These are phyloP conservation scores for Clonostachys chloroleuca DNA, from an alignment of 2,329 filamentous ascomycete genomes.

Conservation along the genomic window DNA sequence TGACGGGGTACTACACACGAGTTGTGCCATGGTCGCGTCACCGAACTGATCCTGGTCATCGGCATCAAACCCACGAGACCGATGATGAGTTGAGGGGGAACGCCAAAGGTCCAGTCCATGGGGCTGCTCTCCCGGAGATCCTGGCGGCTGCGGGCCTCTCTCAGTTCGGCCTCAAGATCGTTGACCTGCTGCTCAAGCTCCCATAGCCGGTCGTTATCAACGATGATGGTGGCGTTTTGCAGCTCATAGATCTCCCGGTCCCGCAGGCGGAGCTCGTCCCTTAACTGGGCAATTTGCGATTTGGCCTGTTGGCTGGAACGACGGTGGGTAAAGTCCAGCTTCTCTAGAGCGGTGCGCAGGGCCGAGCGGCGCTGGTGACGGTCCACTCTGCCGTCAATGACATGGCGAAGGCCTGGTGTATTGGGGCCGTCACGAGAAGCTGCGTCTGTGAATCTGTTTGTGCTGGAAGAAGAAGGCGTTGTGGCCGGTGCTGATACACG, in stretches of 20 bases:
- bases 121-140: conserved; percentile 1
- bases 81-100: conserved; percentile 6
- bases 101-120: conserved; percentile 44
- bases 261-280: conserved; percentile 38
- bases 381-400: conserved; percentile 52
- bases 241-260: conserved; percentile 50
- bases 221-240: conserved; percentile 41
- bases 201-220: conserved; percentile 41
- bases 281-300: conserved; percentile 44
- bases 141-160: conserved; percentile 6
- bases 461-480: conserved; percentile 8
- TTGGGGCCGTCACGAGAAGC: background rate
- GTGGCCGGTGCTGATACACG: conserved; percentile 37
- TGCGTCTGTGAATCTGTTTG: conserved; percentile 13
- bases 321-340: conserved; percentile 40
- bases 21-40: conserved; percentile 44
- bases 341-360: conserved; percentile 54
- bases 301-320: conserved; percentile 28
- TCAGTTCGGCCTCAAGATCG: conserved; percentile 24
- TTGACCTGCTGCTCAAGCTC: conserved; percentile 32
- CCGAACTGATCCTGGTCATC: conserved; percentile 33
- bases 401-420: conserved; percentile 39
- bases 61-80: conserved; percentile 33
- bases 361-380: conserved; percentile 51
- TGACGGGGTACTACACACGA: conserved; percentile 47